These are phyloP conservation scores for Tolypocladium cylindrosporum DNA, from an alignment of 2,329 filamentous ascomycete species.

Conservation along the genomic window DNA sequence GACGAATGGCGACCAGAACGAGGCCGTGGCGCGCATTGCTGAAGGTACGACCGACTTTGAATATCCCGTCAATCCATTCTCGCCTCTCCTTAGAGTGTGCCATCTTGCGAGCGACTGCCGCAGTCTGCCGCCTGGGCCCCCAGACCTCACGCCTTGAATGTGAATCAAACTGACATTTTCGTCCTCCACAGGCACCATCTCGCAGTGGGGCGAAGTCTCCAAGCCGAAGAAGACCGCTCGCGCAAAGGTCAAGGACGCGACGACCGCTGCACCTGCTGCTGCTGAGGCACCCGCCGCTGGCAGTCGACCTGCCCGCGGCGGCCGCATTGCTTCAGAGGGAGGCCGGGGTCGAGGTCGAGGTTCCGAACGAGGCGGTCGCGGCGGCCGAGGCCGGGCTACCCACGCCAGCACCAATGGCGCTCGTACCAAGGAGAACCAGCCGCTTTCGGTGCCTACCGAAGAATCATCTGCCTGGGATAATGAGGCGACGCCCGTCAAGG, in stretches of 20 bases:
- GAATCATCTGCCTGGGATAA: constrained; percentile 49
- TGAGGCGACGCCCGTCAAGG: constrained; percentile 21
- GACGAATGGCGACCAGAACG: constrained; percentile 66
- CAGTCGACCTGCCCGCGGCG: constrained; percentile 45
- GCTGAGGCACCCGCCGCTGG: constrained; percentile 34
- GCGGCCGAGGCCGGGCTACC: constrained; percentile 54
- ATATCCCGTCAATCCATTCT: not conserved
- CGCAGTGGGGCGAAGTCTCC: constrained; percentile 77
- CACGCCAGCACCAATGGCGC: constrained; percentile 50
- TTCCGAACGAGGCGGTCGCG: constrained; percentile 51
- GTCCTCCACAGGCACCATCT: constrained; percentile 53
- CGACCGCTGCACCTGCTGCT: constrained; percentile 38
- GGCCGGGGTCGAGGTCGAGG: constrained; percentile 53
- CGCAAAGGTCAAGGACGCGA: constrained; percentile 60
- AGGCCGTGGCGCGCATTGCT: constrained; percentile 67
- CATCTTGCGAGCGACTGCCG: not conserved
- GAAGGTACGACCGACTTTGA: constrained; percentile 45
- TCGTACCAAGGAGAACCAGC: constrained; percentile 44
- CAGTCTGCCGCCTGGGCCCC: not conserved
- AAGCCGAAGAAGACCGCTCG: constrained; percentile 70
- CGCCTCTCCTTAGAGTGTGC: not conserved
- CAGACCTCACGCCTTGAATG: not conserved
- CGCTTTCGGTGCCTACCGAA: constrained; percentile 56
- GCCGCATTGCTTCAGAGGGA: constrained; percentile 51
- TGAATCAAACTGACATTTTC: constrained; percentile 6